Conservation (phyloP, 176 grass and related monocot species). For the Ananas comosus region DNA sequence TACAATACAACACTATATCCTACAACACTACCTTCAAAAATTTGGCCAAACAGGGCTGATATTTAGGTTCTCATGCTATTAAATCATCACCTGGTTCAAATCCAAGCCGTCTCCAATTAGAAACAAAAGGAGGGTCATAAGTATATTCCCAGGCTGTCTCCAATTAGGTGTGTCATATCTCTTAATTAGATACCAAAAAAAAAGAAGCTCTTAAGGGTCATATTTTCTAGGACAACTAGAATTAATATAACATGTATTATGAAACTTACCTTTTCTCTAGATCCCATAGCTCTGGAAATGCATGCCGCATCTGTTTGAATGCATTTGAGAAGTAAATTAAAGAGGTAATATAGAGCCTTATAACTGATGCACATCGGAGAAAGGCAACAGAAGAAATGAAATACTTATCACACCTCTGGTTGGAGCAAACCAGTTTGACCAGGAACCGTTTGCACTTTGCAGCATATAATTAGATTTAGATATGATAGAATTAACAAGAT, state of each 20-base stretch:
- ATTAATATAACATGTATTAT: neutral
- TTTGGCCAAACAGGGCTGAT: too few species aligned
- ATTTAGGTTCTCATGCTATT: too few species aligned
- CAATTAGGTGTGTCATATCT: too few species aligned
- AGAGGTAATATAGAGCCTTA: slow-evolving; percentile 1
- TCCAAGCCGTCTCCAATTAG: too few species aligned
- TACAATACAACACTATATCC: too few species aligned
- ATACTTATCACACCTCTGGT: neutral
- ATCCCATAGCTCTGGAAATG: slow-evolving; percentile 93
- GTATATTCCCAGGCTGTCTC: too few species aligned
- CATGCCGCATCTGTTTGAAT: slow-evolving; percentile 69
- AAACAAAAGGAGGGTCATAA: too few species aligned
- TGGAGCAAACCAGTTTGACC: neutral
- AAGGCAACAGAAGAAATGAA: neutral
- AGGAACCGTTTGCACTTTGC: neutral
- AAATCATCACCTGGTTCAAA: too few species aligned
- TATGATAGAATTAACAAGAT: neutral
- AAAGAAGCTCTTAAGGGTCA: neutral
- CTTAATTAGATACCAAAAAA: neutral
- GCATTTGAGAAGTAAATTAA: slow-evolving; percentile 18
- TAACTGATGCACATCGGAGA: neutral
- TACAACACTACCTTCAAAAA: too few species aligned
- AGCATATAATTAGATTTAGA: neutral
- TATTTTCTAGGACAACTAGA: neutral
- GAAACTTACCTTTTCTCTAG: slow-evolving; percentile 87